A percentile compares a stretch with the other conserved stretches of the same genome.
These are phyloP conservation scores for Polysphondylium violaceum DNA, from an alignment of 78 protist species.

Conservation along the genomic window DNA sequence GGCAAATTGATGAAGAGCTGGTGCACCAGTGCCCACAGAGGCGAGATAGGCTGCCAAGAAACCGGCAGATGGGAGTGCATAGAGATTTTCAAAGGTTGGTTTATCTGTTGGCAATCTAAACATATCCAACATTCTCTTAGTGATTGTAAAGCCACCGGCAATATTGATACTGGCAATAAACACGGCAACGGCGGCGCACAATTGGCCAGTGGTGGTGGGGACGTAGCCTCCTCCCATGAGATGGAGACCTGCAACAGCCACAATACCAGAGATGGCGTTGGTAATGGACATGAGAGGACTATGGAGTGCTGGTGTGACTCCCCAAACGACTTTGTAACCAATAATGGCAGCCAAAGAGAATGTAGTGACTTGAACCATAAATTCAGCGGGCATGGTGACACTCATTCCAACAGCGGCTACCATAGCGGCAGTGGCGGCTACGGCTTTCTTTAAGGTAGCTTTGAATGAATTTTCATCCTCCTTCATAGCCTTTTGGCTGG, in stretches of 20 bases:
- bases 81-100: slow-evolving; percentile 50
- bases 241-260: slow-evolving; percentile 96
- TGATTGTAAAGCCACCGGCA: slow-evolving; percentile 97
- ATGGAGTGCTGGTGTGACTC: slow-evolving; percentile 98
- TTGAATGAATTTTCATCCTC: neutral
- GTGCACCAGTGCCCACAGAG: slow-evolving; percentile 7
- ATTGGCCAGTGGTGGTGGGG: slow-evolving; percentile 47
- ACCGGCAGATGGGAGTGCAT: slow-evolving; percentile 49
- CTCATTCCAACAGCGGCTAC: slow-evolving; percentile 16
- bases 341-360: slow-evolving; percentile 91
- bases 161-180: slow-evolving; percentile 94
- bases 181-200: slow-evolving; percentile 89
- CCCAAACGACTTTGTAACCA: slow-evolving; percentile 96
- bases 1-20: slow-evolving; percentile 28
- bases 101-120: slow-evolving; percentile 83
- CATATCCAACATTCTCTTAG: slow-evolving; percentile 98
- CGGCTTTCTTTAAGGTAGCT: slow-evolving; percentile 35
- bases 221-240: slow-evolving; percentile 74
- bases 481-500: neutral
- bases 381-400: slow-evolving; percentile 37
- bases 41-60: slow-evolving; percentile 62
- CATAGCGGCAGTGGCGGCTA: slow-evolving; percentile 16
- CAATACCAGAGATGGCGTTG: slow-evolving; percentile 98
- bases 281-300: slow-evolving; percentile 98
- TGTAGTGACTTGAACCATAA: slow-evolving; percentile 76